Conservation (phyloP, 108 stramenopile species). For the Stephanodiscus minutulus region DNA sequence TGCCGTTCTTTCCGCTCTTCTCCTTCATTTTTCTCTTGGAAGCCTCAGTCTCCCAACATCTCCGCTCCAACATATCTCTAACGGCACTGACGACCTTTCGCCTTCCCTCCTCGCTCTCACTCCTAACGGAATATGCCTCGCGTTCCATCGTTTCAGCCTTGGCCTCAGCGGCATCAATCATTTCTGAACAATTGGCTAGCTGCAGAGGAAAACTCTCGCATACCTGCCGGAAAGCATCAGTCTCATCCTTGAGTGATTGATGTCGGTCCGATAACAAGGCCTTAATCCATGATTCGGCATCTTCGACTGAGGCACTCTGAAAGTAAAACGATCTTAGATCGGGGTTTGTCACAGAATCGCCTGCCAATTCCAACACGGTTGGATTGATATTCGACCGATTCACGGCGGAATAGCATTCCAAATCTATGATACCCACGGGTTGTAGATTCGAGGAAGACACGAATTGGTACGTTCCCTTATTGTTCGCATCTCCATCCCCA, state of each 20-base stretch:
- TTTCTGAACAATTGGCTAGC: slow-evolving; percentile 65
- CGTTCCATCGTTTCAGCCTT: slow-evolving; percentile 65
- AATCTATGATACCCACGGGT: slow-evolving; percentile 94
- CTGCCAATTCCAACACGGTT: slow-evolving; percentile 77
- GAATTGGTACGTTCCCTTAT: slow-evolving; percentile 41
- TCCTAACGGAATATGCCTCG: slow-evolving; percentile 72
- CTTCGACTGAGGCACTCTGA: slow-evolving; percentile 65
- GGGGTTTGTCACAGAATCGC: slow-evolving; percentile 80
- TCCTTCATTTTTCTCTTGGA: slow-evolving; percentile 26
- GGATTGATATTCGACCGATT: slow-evolving; percentile 70
- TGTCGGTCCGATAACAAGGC: slow-evolving; percentile 79
- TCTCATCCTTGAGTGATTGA: slow-evolving; percentile 81
- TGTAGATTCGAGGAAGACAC: slow-evolving; percentile 48
- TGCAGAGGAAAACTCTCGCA: slow-evolving; percentile 88
- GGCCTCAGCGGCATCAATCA: slow-evolving; percentile 69
- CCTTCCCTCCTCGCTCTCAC: slow-evolving; percentile 67
- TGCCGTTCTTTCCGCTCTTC: slow-evolving; percentile 8
- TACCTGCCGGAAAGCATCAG: slow-evolving; percentile 88
- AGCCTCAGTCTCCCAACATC: slow-evolving; percentile 40
- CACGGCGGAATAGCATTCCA: slow-evolving; percentile 92
- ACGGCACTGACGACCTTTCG: slow-evolving; percentile 62
- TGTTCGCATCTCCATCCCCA: slow-evolving; percentile 10
- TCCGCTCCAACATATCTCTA: slow-evolving; percentile 64
- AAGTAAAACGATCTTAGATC: slow-evolving; percentile 90
- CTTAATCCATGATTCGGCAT: slow-evolving; percentile 80